Base-by-base conservation (phyloP, 1,284 basidiomycete species). In the Cryptococcus sp. region DNA sequence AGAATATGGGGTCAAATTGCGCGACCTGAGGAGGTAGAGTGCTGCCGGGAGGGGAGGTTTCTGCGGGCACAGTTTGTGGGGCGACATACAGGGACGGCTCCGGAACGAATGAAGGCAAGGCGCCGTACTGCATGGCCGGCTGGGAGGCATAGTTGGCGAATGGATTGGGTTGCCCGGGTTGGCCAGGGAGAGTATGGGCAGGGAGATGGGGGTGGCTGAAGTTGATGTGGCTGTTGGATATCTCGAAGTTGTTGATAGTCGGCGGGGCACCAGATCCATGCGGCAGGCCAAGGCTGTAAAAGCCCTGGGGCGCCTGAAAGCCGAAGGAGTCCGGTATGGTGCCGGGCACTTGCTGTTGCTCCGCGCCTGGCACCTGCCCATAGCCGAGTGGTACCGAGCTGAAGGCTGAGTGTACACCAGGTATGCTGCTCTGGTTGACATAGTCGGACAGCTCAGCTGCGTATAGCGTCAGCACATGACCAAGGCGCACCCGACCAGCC, bases 171-270 rank as follows among this genome's bases (percentile, higher is more conserved):
- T 44, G 39, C 57, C 60, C 2, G 60, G 53, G n/a, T 83, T 77
- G 36, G 78, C 82, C 83, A 46, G 82, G 78, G 50, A 85, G 81
- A 35, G 85, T 73, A 66, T 85, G 84, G 9, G 84, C 51, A 2
- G 59, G 48, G n/a, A 55, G 42, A 44, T 23, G 18, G 4, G 43
- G 28, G 18, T 16, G 51, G 8, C 28, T 44, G 51, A 24, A 35
- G 20, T 12, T n/a, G 21, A 45, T 16, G 16, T 13, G 24, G 13
- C 51, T 28, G 20, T 36, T 39, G 43, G 42, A 35, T 33, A 33
- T 33, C 28, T 33, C 28, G 13, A 11, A 44, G 51, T 11, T 39
- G 42, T 44, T 18, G 49, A 51, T 46, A 8, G 45, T 55, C 11
- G 53, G 24, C 18, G 57, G 21, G 24, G 46, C 39, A 16, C 20